Evolutionary conservation across 495 filamentous ascomycete species (phyloP).

Genomic region (Neurospora sp.): DNA sequence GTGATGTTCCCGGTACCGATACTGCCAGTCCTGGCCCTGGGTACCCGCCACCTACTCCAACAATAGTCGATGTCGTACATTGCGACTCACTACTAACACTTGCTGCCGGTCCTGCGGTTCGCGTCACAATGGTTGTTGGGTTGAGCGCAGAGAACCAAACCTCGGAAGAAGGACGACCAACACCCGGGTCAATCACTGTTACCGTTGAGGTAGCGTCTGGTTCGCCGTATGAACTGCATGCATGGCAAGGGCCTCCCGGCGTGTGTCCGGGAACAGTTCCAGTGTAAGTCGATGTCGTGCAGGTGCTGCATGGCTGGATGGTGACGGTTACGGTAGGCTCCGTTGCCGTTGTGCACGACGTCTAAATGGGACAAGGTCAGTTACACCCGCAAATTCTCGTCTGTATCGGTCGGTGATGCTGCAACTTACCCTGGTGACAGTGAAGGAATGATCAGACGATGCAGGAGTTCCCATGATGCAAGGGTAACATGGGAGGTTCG

Average conservation of each 20-base stretch:
- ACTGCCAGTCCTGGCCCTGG: neutral
- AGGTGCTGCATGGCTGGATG: conserved; percentile 19
- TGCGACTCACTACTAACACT: neutral
- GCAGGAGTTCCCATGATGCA: conserved; percentile 19
- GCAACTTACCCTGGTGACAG: conserved; percentile 22
- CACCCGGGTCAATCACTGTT: neutral
- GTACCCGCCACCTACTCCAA: neutral
- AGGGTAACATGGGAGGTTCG: conserved; percentile 28
- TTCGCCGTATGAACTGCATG: conserved; percentile 11
- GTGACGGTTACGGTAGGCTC: conserved; percentile 20
- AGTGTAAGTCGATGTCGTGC: conserved; percentile 15
- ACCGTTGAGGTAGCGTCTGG: neutral
- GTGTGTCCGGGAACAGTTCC: conserved; percentile 24
- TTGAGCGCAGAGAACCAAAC: neutral
- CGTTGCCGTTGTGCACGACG: conserved; percentile 13
- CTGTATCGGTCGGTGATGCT: neutral
- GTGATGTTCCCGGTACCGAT: neutral
- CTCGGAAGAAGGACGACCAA: neutral
- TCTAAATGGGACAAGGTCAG: conserved; percentile 5
- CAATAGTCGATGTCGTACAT: neutral
- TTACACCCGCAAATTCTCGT: neutral
- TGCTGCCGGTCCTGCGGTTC: neutral
- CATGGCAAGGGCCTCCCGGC: conserved; percentile 20
- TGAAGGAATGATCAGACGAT: conserved; percentile 17
- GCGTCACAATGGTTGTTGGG: neutral